phyloP scores from a whole-genome alignment of 2,329 filamentous ascomycete species.

The Tetracladium maxilliforme region DNA sequence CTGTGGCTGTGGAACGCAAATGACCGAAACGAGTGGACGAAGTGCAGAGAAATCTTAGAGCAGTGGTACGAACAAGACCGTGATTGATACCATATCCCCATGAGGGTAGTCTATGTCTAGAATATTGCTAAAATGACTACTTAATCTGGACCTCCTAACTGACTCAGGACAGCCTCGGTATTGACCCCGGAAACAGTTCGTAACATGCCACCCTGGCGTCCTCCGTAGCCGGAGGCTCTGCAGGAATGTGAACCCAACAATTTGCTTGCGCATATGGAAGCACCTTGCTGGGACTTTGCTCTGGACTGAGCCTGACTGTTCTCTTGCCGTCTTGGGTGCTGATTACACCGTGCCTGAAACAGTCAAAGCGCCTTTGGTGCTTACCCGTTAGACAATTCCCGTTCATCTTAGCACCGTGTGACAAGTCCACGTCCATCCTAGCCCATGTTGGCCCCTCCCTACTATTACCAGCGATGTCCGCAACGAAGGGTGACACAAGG shows the following conservation, averaged over 20 bases:
- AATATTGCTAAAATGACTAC: no score
- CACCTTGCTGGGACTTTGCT: slow-evolving; percentile 10
- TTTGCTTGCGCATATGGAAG: slow-evolving; percentile 9
- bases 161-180: no score
- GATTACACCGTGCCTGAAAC: slow-evolving; percentile 4
- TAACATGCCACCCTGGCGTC: slow-evolving; percentile 5
- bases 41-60: slow-evolving; percentile 20
- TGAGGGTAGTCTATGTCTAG: not conserved
- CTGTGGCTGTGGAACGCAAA: slow-evolving; percentile 11
- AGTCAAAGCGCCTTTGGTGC: slow-evolving; percentile 2
- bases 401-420: slow-evolving; percentile 1
- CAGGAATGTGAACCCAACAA: slow-evolving; percentile 12
- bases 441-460: slow-evolving; percentile 2
- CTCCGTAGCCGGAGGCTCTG: slow-evolving; percentile 4
- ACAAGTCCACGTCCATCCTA: not conserved
- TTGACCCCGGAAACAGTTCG: slow-evolving; percentile 2
- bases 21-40: slow-evolving; percentile 23
- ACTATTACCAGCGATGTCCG: slow-evolving; percentile 4
- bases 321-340: not conserved
- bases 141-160: not conserved
- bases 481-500: slow-evolving; percentile 12
- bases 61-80: slow-evolving; percentile 25
- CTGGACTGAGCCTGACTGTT: slow-evolving; percentile 6
- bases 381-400: slow-evolving; percentile 5
- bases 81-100: no score